Evolutionary conservation across 805 yeast genomes (phyloP), one percentile per base, ranked within the genome.

Genomic region (Nakazawaea ernobii): DNA sequence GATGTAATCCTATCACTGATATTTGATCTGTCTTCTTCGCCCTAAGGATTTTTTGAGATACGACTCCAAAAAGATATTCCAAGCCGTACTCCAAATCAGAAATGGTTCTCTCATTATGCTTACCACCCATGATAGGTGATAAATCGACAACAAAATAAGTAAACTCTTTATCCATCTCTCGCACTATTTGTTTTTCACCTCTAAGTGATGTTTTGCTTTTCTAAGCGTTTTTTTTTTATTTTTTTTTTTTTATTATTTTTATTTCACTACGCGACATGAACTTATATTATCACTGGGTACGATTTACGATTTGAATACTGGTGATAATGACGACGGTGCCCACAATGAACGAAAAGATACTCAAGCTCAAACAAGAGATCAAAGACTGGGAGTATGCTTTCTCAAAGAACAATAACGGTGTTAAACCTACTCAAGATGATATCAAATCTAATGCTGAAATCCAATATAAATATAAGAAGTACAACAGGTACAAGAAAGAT

Each of bases 381-480:
- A 81, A 81, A 53, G 58, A 59, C 8, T 81, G 86, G 85, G 86
- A 81, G 51, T 69, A 73, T 39, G 53, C 55, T 2, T 81, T 77
- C 53, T 55, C 59, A 14, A 53, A 55, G 13, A 51, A 58, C 17
- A 52, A 68, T 37, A 48, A 51, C 36, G 72, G 74, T 2, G 59
- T 77, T n/a, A 61, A 61, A 14, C 85, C 86, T 0, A 56, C 65
- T 0, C 69, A 67, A 28, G 65, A 65, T 10, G 85, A 79, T 54
- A 71, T 80, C 43, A 73, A 69, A 53, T 55, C 59, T 7, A 59
- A 69, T 40, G 60, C 65, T 1, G 65, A 58, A 1, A 64, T 77
- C 1, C 53, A 62, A 32, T 32, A 51, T 1, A 63, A 58, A 50
- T 69, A 68, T 47, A 70, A 62, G 43, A 55, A 62, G 45, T 66